Base-by-base conservation (phyloP, 805 yeast genomes). In the Diddensiella caesifluorescens region DNA sequence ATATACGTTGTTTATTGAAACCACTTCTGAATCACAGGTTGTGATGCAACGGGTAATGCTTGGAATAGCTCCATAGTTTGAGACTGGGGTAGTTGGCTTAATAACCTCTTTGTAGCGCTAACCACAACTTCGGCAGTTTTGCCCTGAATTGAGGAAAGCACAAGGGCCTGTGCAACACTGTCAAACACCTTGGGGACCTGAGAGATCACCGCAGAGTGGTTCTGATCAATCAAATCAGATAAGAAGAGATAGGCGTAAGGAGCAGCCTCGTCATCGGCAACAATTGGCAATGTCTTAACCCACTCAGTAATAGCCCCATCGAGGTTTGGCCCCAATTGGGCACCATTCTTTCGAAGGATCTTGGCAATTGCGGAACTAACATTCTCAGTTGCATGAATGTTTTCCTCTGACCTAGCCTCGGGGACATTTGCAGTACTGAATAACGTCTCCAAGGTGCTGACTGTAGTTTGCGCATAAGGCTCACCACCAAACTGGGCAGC, bases 241-340 rank as follows among this genome's bases (percentile, higher is more conserved):
- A 89, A 68, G 59, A 86, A 89, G 52, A 73, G 70, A 65, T 87
- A 92, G 15, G 86, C 79, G 61, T 73, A 86, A 12, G 87, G 79
- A 3, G 97, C 97, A 3, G 95, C 95, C 51, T 84, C 92, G 31
- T 79, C 83, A 60, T 92, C 97, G 52, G 78, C 83, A 18, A 79
- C 63, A 31, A 90, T 74, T 18, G 97, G 98, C 51, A 92, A 74
- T 7, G 86, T 73, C 47, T 73, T 72, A 40, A 92, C 67, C 97
- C 97, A 92, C 46, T 74, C 81, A 22, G 70, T 73, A 37, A 85
- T 67, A 20, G 84, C 74, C 20, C 73, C 69, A 48, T 82, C 77
- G 44, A 78, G 64, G 56, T 79, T 75, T 6, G 33, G 45, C 3
- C 59, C 55, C 22, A 88, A 80, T 38, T 85, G 68, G 35, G 53